These are phyloP conservation scores for Diaporthe aspalathi DNA, from an alignment of 2,329 filamentous ascomycete species.

Conservation along the genomic window DNA sequence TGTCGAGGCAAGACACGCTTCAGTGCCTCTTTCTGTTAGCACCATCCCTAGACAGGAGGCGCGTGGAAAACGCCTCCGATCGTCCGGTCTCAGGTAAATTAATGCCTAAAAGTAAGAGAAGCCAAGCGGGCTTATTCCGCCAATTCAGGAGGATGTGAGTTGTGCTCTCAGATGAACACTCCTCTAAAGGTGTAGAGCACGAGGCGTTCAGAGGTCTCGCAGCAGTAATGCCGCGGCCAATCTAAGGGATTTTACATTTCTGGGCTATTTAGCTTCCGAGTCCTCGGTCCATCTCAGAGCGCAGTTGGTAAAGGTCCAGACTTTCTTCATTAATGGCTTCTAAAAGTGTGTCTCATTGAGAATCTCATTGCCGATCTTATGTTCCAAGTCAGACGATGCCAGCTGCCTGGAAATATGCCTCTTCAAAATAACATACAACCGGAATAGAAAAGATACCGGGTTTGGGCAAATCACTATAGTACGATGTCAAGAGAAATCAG, in stretches of 20 bases:
- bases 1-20: background rate
- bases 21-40: background rate
- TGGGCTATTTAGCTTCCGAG: background rate
- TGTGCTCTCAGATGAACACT: background rate
- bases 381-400: too few species aligned
- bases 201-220: background rate
- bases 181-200: background rate
- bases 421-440: too few species aligned
- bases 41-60: background rate
- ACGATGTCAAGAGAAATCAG: too few species aligned
- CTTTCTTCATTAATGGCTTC: too few species aligned
- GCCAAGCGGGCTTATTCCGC: background rate
- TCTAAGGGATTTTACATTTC: background rate
- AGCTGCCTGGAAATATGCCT: too few species aligned
- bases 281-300: too few species aligned
- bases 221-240: background rate
- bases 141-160: background rate
- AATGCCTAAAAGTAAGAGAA: background rate
- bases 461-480: too few species aligned
- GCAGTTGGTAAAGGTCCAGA: too few species aligned
- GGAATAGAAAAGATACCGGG: too few species aligned
- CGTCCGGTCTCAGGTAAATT: background rate
- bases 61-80: background rate
- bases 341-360: too few species aligned
- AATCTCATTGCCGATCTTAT: too few species aligned